These are phyloP conservation scores for Penicillium vulpinum DNA, from an alignment of 2,329 filamentous ascomycete species.

Conservation along the genomic window DNA sequence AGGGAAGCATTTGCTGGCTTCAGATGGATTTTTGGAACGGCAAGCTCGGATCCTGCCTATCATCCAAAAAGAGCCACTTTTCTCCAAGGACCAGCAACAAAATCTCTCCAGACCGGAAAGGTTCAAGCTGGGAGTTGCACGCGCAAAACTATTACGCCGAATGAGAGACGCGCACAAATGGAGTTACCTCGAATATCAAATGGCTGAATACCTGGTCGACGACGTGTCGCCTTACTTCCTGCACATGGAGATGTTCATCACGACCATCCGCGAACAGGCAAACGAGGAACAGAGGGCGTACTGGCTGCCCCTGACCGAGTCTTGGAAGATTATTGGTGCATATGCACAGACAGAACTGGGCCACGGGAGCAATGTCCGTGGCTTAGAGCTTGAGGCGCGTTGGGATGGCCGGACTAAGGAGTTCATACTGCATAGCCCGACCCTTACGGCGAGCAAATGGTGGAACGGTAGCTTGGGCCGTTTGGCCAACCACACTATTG, in stretches of 20 bases:
- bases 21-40: slow-evolving; percentile 50
- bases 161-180: slow-evolving; percentile 49
- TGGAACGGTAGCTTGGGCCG: slow-evolving; percentile 56
- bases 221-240: slow-evolving; percentile 56
- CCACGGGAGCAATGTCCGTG: slow-evolving; percentile 55
- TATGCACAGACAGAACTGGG: slow-evolving; percentile 56
- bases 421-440: slow-evolving; percentile 54
- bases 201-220: slow-evolving; percentile 55
- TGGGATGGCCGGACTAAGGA: slow-evolving; percentile 49
- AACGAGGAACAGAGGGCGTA: slow-evolving; percentile 49
- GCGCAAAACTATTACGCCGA: slow-evolving; percentile 53
- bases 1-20: slow-evolving; percentile 48
- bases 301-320: slow-evolving; percentile 53
- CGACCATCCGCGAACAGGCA: slow-evolving; percentile 53
- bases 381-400: slow-evolving; percentile 50
- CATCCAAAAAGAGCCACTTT: slow-evolving; percentile 50
- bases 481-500: slow-evolving; percentile 58
- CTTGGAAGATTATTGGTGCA: slow-evolving; percentile 53
- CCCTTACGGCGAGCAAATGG: slow-evolving; percentile 56
- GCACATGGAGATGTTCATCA: slow-evolving; percentile 54
- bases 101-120: slow-evolving; percentile 54
- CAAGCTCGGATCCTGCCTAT: slow-evolving; percentile 50
- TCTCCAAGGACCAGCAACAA: slow-evolving; percentile 52
- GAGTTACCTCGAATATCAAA: slow-evolving; percentile 52
- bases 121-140: slow-evolving; percentile 54